These are phyloP conservation scores for Komagataella kurtzmanii DNA, from an alignment of 805 yeast species.

Conservation along the genomic window DNA sequence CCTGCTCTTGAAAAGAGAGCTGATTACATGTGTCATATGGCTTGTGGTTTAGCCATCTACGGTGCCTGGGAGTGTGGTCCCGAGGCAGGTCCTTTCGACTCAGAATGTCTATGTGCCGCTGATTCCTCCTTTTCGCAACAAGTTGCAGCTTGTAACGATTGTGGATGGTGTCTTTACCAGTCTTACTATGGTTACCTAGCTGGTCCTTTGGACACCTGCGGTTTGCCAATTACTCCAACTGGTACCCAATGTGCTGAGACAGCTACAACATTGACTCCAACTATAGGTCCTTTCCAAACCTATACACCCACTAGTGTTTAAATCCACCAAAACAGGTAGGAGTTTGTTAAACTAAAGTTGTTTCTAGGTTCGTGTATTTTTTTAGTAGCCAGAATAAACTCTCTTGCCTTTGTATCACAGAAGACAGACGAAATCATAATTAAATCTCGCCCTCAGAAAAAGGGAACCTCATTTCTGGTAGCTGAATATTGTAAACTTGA, in stretches of 20 bases:
- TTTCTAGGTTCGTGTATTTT: too few species aligned
- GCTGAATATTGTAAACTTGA: too few species aligned
- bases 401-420: too few species aligned
- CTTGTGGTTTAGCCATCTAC: neutral
- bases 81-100: neutral
- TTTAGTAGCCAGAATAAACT: too few species aligned
- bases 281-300: neutral
- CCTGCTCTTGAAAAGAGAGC: neutral
- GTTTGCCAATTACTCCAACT: neutral
- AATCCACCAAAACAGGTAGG: neutral
- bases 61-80: neutral
- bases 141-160: neutral
- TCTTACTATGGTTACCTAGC: neutral
- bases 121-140: neutral
- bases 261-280: neutral
- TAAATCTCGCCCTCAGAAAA: too few species aligned
- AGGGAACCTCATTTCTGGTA: too few species aligned
- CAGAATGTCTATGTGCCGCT: neutral
- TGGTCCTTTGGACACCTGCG: neutral
- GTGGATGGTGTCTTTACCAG: neutral
- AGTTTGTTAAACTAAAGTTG: too few species aligned
- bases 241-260: conserved; percentile 1
- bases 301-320: neutral
- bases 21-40: neutral
- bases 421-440: too few species aligned